Percentiles rank a stretch among this genome's conserved stretches.
phyloP scores from a whole-genome alignment of 768 basidiomycete genomes.

The Phaeotremella skinneri region DNA sequence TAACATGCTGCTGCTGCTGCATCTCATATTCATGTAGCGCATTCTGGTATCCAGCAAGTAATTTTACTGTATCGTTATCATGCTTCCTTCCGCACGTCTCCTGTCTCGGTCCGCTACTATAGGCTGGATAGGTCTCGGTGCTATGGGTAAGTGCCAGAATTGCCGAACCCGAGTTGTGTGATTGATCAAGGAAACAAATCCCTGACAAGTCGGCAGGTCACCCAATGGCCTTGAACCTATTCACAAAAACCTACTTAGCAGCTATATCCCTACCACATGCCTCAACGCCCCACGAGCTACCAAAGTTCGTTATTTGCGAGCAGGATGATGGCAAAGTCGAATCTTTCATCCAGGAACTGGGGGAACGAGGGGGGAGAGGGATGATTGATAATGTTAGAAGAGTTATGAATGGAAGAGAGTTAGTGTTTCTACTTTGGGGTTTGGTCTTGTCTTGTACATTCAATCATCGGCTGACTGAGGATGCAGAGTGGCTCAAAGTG shows the following conservation, averaged over 20 bases:
- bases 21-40: too few species aligned
- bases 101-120: slow-evolving; percentile 29
- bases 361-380: slow-evolving; percentile 29
- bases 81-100: slow-evolving; percentile 20
- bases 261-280: not conserved
- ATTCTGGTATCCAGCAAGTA: not conserved
- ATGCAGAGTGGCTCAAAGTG: slow-evolving; percentile 36
- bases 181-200: too few species aligned
- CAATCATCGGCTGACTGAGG: too few species aligned
- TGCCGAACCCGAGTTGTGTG: too few species aligned
- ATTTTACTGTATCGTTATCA: slow-evolving; percentile 4
- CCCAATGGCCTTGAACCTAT: slow-evolving; percentile 47
- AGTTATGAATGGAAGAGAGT: slow-evolving; percentile 35
- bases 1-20: not conserved
- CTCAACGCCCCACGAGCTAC: not conserved
- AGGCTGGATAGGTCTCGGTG: slow-evolving; percentile 47
- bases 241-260: slow-evolving; percentile 40
- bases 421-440: too few species aligned
- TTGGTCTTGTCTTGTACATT: not conserved
- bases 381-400: slow-evolving; percentile 25
- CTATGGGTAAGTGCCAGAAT: slow-evolving; percentile 48
- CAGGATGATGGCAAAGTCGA: slow-evolving; percentile 28
- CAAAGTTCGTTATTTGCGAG: slow-evolving; percentile 38
- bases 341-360: slow-evolving; percentile 27
- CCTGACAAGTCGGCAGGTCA: slow-evolving; percentile 25